Evolutionary conservation across 2,329 filamentous ascomycete species (phyloP).

Genomic region (Sclerotinia spermophila): DNA sequence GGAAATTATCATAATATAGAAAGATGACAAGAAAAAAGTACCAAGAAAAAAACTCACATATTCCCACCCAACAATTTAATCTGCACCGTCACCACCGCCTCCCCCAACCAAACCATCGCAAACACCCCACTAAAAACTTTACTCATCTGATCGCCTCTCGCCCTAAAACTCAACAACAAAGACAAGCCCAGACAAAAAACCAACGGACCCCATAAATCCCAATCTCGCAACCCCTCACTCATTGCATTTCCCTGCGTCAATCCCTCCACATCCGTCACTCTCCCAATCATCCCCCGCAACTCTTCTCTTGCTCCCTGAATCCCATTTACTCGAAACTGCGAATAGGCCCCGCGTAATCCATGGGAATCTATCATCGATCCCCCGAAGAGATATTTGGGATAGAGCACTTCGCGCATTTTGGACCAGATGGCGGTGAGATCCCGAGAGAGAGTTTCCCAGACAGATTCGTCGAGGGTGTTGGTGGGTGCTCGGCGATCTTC

Average conservation of each 20-base stretch:
- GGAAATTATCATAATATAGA: too few species aligned
- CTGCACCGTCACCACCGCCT: constrained; percentile 95
- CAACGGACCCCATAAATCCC: constrained; percentile 97
- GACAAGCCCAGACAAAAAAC: constrained; percentile 90
- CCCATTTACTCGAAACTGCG: constrained; percentile 56
- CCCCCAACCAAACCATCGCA: constrained; percentile 93
- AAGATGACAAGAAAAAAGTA: too few species aligned
- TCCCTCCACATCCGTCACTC: constrained; percentile 61
- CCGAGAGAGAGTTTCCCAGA: constrained; percentile 94
- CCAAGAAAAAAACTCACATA: constrained; percentile 75
- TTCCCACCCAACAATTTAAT: constrained; percentile 95
- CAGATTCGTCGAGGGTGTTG: constrained; percentile 94
- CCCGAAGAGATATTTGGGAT: constrained; percentile 85
- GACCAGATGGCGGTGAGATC: constrained; percentile 93
- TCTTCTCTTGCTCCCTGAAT: constrained; percentile 59
- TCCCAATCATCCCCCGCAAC: constrained; percentile 56
- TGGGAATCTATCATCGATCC: constrained; percentile 62
- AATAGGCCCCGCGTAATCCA: constrained; percentile 57
- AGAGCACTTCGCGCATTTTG: constrained; percentile 97
- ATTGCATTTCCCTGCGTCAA: constrained; percentile 59
- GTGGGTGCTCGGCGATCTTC: constrained; percentile 86
- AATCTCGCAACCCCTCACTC: constrained; percentile 88
- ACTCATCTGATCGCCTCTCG: constrained; percentile 75
- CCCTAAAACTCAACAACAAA: constrained; percentile 80
- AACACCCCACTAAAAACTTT: constrained; percentile 95